These are phyloP conservation scores for Penicillium sp. DNA, from an alignment of 2,329 filamentous ascomycete genomes.

Conservation along the genomic window DNA sequence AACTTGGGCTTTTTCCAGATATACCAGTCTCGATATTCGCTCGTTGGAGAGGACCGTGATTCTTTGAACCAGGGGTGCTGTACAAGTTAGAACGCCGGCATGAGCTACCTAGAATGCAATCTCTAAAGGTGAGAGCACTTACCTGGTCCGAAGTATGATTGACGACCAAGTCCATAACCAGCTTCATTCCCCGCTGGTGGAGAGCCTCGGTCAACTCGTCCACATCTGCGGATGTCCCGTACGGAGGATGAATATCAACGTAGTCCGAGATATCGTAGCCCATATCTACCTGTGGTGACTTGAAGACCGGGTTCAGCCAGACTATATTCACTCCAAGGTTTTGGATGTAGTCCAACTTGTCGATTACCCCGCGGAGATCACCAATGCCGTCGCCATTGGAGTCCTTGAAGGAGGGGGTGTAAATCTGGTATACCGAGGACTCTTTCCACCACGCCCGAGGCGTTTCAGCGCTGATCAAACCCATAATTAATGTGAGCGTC, in stretches of 20 bases:
- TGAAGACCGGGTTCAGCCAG: conserved; percentile 36
- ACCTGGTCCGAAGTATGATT: conserved; percentile 57
- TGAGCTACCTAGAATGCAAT: too few species aligned
- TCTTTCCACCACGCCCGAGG: conserved; percentile 64
- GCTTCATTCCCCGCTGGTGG: conserved; percentile 54
- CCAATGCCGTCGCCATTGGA: conserved; percentile 43
- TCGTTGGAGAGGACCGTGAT: conserved; percentile 52
- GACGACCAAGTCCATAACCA: conserved; percentile 58
- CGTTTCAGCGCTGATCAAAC: neutral
- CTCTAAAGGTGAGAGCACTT: too few species aligned
- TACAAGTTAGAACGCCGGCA: too few species aligned
- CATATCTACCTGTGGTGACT: conserved; percentile 57
- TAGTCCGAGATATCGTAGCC: conserved; percentile 64
- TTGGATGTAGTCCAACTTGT: conserved; percentile 40
- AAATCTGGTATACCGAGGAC: conserved; percentile 66
- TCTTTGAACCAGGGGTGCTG: conserved; percentile 60
- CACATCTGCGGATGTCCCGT: conserved; percentile 55
- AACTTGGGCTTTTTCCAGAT: conserved; percentile 59
- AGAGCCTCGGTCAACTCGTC: conserved; percentile 52
- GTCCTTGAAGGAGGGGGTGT: conserved; percentile 60
- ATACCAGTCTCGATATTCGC: conserved; percentile 66
- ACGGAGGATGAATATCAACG: conserved; percentile 51
- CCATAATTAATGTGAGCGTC: neutral
- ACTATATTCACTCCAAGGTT: conserved; percentile 40
- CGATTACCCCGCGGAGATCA: conserved; percentile 41